Percentiles rank a stretch among this genome's conserved stretches.
phyloP scores from a whole-genome alignment of 2,329 filamentous ascomycete genomes.

The Fusarium tanahbumbuense region DNA sequence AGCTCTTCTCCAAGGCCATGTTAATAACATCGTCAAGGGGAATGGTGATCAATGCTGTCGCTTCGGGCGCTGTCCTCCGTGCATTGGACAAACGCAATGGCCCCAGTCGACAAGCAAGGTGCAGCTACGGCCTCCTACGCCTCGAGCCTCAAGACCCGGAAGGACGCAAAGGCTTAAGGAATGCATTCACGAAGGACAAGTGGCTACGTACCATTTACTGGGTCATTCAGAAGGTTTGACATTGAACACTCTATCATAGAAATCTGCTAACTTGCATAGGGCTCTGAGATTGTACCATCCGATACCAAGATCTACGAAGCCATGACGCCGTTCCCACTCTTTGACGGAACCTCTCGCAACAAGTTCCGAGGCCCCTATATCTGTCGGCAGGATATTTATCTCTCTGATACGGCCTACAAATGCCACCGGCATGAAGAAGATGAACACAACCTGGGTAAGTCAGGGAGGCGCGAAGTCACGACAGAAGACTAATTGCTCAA shows the following conservation, averaged over 20 bases:
- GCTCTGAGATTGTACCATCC: background rate
- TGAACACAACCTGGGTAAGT: background rate
- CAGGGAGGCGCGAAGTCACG: background rate
- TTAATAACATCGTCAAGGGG: background rate
- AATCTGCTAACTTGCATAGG: background rate
- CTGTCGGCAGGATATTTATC: background rate
- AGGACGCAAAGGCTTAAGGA: background rate
- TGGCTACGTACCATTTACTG: background rate
- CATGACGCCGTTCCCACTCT: background rate
- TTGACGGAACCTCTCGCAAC: background rate
- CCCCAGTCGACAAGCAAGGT: background rate
- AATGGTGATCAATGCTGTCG: background rate
- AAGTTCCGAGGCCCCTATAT: background rate
- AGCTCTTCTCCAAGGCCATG: accelerated
- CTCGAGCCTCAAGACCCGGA: background rate
- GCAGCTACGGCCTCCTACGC: background rate
- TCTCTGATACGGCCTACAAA: background rate
- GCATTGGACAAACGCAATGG: constrained; percentile 11
- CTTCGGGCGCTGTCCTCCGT: background rate
- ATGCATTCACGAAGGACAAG: background rate
- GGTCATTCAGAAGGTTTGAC: background rate
- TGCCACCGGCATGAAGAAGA: background rate
- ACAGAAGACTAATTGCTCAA: background rate
- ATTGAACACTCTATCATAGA: background rate
- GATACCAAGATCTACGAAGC: background rate